Conservation (phyloP, 108 stramenopile species). For the Skeletonema tropicum region DNA sequence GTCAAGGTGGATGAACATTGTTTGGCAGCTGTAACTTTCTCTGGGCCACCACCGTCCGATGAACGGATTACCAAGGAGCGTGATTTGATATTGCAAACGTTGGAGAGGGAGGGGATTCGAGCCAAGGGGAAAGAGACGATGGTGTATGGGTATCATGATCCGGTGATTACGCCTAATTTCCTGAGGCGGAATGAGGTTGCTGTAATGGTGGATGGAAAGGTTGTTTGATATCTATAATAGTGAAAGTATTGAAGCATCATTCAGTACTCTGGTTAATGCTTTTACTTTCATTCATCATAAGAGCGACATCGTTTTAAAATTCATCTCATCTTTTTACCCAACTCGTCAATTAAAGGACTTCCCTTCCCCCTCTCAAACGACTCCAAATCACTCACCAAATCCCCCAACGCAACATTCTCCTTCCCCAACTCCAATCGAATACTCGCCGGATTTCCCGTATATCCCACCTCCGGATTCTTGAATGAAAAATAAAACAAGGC, state of each 20-base stretch:
- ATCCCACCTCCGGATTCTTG: conserved; percentile 61
- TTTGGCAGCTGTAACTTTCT: conserved; percentile 58
- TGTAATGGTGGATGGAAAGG: conserved; percentile 54
- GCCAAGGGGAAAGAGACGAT: conserved; percentile 44
- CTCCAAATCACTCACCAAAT: conserved; percentile 36
- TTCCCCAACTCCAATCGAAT: conserved; percentile 57
- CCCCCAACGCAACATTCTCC: conserved; percentile 23
- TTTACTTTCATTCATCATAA: too few species aligned
- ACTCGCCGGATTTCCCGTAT: conserved; percentile 79
- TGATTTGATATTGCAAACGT: conserved; percentile 29
- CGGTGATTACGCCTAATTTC: conserved; percentile 69
- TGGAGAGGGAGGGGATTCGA: conserved; percentile 46
- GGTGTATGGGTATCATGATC: conserved; percentile 78
- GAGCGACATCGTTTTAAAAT: too few species aligned
- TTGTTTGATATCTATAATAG: conserved; percentile 7
- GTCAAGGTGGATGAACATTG: conserved; percentile 52
- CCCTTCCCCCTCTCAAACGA: conserved; percentile 31
- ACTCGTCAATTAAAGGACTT: conserved; percentile 33
- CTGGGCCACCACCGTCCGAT: conserved; percentile 66
- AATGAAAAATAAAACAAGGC: conserved; percentile 83
- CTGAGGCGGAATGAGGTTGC: conserved; percentile 69
- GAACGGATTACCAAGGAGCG: conserved; percentile 48
- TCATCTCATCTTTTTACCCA: conserved; percentile 29
- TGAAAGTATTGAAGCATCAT: not conserved
- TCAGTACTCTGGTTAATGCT: too few species aligned